phyloP scores from a whole-genome alignment of 768 basidiomycete genomes.

The Pleurotus cornucopiae region DNA sequence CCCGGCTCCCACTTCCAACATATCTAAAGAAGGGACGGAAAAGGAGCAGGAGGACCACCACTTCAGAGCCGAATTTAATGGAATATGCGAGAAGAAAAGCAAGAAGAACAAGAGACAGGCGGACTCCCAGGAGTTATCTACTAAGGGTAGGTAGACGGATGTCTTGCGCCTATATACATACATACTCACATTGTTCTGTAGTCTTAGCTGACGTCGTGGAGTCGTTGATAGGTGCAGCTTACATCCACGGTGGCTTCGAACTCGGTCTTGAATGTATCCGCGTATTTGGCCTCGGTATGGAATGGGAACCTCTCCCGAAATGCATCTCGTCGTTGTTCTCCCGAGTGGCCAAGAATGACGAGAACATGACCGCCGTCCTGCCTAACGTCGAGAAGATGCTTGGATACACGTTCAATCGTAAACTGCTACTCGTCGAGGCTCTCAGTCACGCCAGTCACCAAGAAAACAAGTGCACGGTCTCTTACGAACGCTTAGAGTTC shows the following conservation, averaged over 20 bases:
- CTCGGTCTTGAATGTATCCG: constrained; percentile 55
- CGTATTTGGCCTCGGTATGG: constrained; percentile 58
- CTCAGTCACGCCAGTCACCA: constrained; percentile 72
- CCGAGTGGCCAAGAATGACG: constrained; percentile 30
- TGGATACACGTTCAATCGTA: constrained; percentile 60
- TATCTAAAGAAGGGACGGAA: too few species aligned
- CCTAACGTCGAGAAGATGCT: constrained; percentile 59
- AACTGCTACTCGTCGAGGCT: constrained; percentile 66
- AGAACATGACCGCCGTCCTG: constrained; percentile 46
- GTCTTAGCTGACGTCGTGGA: constrained; percentile 84
- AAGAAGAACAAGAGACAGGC: constrained; percentile 25
- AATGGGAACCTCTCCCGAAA: constrained; percentile 45
- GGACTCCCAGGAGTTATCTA: constrained; percentile 46
- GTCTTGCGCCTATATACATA: background rate
- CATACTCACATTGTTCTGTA: constrained; percentile 12
- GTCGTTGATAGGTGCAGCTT: constrained; percentile 76
- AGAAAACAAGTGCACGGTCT: constrained; percentile 51
- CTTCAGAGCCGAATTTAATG: too few species aligned
- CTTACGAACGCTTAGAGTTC: constrained; percentile 79
- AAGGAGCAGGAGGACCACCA: too few species aligned
- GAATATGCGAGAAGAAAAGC: constrained; percentile 12
- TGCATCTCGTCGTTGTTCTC: constrained; percentile 44
- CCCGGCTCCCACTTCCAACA: too few species aligned
- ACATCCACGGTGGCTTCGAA: constrained; percentile 61
- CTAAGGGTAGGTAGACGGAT: constrained; percentile 50